phyloP scores from a whole-genome alignment of 2,329 filamentous ascomycete genomes.

The Epichloe aotearoae region DNA sequence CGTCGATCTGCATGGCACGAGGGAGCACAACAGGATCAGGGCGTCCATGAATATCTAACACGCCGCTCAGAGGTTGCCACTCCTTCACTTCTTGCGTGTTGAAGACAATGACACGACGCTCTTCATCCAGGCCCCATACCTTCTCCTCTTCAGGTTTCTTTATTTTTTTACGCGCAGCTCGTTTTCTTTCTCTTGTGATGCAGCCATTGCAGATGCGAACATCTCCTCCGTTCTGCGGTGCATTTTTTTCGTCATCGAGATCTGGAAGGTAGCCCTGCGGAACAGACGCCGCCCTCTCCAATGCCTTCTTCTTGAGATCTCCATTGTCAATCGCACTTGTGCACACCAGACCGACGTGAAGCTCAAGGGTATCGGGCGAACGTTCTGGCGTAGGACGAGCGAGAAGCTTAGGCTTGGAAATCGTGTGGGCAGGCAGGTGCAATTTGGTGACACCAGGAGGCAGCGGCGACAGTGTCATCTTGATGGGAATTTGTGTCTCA shows the following conservation, averaged over 20 bases:
- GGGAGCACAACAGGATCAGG: slow-evolving; percentile 34
- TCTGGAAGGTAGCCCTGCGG: slow-evolving; percentile 23
- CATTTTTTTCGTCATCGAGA: slow-evolving; percentile 48
- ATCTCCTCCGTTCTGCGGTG: slow-evolving; percentile 79
- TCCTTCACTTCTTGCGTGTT: slow-evolving; percentile 81
- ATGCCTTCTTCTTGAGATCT: slow-evolving; percentile 51
- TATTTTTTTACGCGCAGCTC: slow-evolving; percentile 75
- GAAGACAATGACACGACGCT: slow-evolving; percentile 75
- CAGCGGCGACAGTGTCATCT: slow-evolving; percentile 62
- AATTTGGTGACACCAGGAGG: slow-evolving; percentile 66
- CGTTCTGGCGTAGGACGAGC: slow-evolving; percentile 56
- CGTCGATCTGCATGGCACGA: slow-evolving; percentile 63
- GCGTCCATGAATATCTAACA: slow-evolving; percentile 29
- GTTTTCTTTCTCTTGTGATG: slow-evolving; percentile 80
- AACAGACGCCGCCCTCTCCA: slow-evolving; percentile 38
- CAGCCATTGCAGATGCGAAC: slow-evolving; percentile 88
- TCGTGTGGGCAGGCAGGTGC: slow-evolving; percentile 78
- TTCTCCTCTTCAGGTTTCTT: slow-evolving; percentile 90
- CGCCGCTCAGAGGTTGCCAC: slow-evolving; percentile 52
- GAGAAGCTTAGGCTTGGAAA: slow-evolving; percentile 86
- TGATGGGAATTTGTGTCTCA: slow-evolving; percentile 90
- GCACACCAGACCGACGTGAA: slow-evolving; percentile 74
- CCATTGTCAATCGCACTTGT: slow-evolving; percentile 79
- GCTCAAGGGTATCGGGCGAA: slow-evolving; percentile 61
- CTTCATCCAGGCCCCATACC: slow-evolving; percentile 69